phyloP scores from a whole-genome alignment of 257 asterid genomes.

The Solanum rostratum region DNA sequence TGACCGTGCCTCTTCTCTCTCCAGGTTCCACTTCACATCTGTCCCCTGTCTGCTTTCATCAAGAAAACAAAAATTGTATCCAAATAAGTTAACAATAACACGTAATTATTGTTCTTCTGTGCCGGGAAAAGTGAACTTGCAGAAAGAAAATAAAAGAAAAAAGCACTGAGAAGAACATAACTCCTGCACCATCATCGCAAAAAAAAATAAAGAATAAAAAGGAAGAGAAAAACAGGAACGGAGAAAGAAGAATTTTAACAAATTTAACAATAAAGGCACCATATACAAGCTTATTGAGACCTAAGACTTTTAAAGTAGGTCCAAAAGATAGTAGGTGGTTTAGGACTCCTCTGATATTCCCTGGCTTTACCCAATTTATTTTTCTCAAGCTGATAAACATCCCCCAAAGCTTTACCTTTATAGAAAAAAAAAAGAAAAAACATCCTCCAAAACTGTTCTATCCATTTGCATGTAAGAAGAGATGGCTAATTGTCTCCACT shows the following conservation, averaged over 20 bases:
- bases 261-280: neutral
- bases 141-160: neutral
- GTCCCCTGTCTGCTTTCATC: conserved; percentile 56
- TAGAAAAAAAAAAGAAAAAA: too few species aligned
- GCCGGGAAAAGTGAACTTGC: neutral
- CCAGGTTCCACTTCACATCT: conserved; percentile 94
- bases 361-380: too few species aligned
- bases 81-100: neutral
- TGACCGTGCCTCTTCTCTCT: conserved; percentile 73
- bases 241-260: neutral
- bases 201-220: neutral
- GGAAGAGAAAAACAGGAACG: neutral
- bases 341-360: too few species aligned
- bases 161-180: neutral
- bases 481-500: too few species aligned
- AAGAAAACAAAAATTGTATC: neutral
- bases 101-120: neutral
- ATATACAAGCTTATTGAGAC: neutral
- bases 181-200: neutral
- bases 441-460: too few species aligned
- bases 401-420: too few species aligned
- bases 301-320: neutral
- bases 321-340: neutral
- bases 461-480: too few species aligned
- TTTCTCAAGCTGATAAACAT: too few species aligned